Base-by-base conservation (phyloP, 2,329 filamentous ascomycete species). In the Fusarium torulosum region DNA sequence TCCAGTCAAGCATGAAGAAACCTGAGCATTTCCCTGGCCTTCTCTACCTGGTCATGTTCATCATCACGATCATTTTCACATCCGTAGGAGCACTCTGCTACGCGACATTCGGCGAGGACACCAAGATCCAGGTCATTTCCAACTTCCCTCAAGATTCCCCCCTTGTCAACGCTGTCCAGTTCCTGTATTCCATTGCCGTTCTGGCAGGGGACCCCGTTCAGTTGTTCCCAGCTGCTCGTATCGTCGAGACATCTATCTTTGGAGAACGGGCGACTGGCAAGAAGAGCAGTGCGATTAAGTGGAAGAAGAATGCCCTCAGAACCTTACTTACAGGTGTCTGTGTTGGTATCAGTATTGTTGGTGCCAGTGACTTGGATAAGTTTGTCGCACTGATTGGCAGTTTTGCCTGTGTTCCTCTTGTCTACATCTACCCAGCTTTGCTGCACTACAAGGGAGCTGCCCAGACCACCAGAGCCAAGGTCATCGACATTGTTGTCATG, bases 91-190 rank as follows among this genome's bases (percentile, higher is more conserved):
- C 88, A 1, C 84, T 93, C 21, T 92, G 89, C 76, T 93, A 93
- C 75, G 90, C 89, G 17, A 91, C 90, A 0, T 93, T 93, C 74
- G 91, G 91, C 50, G 82, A 85, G 55, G 77, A 84, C 54, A 92
- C 91, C 10, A 85, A 87, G 72, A 92, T 91, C 60, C 90, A 93
- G 73, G 86, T 93, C 77, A 92, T 93, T 75, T 88, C 89, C 78
- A 93, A 93, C 77, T 92, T 89, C 72, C 91, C 91, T 0, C 90
- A 92, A 71, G 82, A 84, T 69, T 90, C 85, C 76, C 85, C 85
- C 55, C 82, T 93, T n/a, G 91, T 93, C 80, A 92, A 93, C 67
- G 87, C 88, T 0, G 89, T 93, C 9, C 91, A 93, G 72, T 90
- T 92, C 74, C 81, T 93, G 51, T 93, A 93, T 80, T 89, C 89